phyloP scores from a whole-genome alignment of 2,329 filamentous ascomycete genomes.

The Bisporella sp. region DNA sequence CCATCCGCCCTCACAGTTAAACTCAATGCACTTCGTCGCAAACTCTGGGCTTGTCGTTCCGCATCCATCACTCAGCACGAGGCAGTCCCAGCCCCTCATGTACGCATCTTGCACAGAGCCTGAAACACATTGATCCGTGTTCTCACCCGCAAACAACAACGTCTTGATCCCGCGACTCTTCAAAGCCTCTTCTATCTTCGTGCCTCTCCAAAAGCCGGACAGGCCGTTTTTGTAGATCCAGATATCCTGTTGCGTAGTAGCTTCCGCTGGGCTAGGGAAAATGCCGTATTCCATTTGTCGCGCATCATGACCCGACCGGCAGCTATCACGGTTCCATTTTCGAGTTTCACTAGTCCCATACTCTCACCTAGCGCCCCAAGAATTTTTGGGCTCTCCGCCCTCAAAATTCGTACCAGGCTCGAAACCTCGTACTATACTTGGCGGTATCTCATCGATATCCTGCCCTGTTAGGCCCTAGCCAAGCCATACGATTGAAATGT shows the following conservation, averaged over 20 bases:
- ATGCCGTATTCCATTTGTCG: constrained; percentile 48
- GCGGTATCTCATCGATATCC: neutral
- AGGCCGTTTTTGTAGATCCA: constrained; percentile 51
- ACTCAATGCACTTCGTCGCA: neutral
- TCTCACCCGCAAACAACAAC: constrained; percentile 50
- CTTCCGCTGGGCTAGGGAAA: constrained; percentile 33
- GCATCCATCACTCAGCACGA: constrained; percentile 47
- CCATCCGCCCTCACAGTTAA: neutral
- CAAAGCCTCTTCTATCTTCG: constrained; percentile 35
- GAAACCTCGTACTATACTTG: constrained; percentile 35
- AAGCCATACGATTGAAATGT: neutral
- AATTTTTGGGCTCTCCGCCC: no score
- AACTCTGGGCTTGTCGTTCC: constrained; percentile 37
- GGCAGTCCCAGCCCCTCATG: constrained; percentile 47
- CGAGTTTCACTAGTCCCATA: constrained; percentile 32
- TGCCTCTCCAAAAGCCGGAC: constrained; percentile 47
- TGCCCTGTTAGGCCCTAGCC: constrained; percentile 2
- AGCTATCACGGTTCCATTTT: neutral
- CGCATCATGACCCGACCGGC: constrained; percentile 40
- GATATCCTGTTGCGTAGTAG: constrained; percentile 36
- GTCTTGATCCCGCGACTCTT: constrained; percentile 34
- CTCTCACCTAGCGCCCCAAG: constrained; percentile 34
- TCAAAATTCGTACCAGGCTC: constrained; percentile 29
- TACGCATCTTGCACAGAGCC: constrained; percentile 49
- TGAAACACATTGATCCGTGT: constrained; percentile 55